A percentile compares a stretch with the other conserved stretches of the same genome.
Conservation (phyloP, 257 asterid genomes). For the Penstemon barbatus region DNA sequence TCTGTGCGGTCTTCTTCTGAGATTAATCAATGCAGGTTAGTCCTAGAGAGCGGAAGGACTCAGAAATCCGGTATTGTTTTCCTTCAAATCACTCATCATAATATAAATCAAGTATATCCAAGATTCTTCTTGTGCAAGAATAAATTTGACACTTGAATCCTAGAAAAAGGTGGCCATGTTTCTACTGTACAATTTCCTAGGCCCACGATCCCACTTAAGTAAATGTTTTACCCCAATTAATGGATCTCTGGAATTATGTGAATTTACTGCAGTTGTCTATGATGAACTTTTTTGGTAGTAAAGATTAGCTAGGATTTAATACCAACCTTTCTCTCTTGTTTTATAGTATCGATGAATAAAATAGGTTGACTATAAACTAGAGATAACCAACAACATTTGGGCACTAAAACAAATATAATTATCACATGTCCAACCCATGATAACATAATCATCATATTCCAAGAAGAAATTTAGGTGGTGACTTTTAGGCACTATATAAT, state of each 20-base stretch:
- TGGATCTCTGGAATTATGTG: neutral
- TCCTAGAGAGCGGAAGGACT: slow-evolving; percentile 87
- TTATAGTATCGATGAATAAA: too few species aligned
- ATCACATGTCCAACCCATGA: too few species aligned
- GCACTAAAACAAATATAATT: too few species aligned
- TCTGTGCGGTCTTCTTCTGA: slow-evolving; percentile 8
- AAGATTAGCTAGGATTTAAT: too few species aligned
- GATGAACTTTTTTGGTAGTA: too few species aligned
- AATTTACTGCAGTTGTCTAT: neutral
- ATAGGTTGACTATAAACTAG: too few species aligned
- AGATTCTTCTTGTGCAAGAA: slow-evolving; percentile 14
- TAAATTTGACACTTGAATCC: neutral
- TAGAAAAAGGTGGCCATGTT: neutral
- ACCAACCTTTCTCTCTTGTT: too few species aligned
- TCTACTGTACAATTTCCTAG: neutral
- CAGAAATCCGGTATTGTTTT: slow-evolving; percentile 82
- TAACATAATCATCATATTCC: too few species aligned
- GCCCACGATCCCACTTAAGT: neutral
- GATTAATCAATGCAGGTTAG: slow-evolving; percentile 56
- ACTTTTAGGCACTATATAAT: too few species aligned
- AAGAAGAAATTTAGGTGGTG: too few species aligned
- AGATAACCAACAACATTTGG: too few species aligned
- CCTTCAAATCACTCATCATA: slow-evolving; percentile 22
- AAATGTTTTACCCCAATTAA: slow-evolving; percentile 10
- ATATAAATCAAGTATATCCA: slow-evolving; percentile 2